These are phyloP conservation scores for Zygoascus bituminiphila DNA, from an alignment of 805 yeast species.

Conservation along the genomic window DNA sequence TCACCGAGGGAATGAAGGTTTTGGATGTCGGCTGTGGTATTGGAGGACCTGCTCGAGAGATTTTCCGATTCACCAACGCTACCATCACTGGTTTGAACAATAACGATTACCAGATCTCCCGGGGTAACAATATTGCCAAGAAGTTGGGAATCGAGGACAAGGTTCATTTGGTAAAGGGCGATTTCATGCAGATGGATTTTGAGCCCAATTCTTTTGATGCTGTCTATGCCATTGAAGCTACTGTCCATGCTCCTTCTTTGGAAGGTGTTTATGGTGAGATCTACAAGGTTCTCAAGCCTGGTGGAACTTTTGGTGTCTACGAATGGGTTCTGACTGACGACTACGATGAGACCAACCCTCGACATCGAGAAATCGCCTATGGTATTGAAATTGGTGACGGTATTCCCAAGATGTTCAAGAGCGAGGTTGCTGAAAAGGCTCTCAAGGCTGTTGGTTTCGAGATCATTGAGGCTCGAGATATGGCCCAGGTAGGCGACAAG, in stretches of 20 bases:
- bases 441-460: constrained; percentile 82
- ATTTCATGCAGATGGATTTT: constrained; percentile 98
- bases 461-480: constrained; percentile 63
- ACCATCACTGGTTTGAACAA: constrained; percentile 85
- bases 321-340: constrained; percentile 98
- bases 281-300: constrained; percentile 92
- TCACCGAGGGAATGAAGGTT: constrained; percentile 73
- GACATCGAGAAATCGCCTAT: constrained; percentile 89
- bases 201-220: constrained; percentile 87
- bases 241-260: constrained; percentile 93
- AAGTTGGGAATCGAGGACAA: constrained; percentile 58
- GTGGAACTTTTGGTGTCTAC: constrained; percentile 95
- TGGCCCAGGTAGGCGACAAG: constrained; percentile 73
- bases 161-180: constrained; percentile 87
- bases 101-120: constrained; percentile 90
- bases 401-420: constrained; percentile 91
- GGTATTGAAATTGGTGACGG: constrained; percentile 99
- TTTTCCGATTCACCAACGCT: constrained; percentile 82
- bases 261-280: constrained; percentile 95
- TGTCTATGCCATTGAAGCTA: constrained; percentile 97
- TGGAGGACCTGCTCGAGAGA: constrained; percentile 98
- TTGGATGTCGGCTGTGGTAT: constrained; percentile 99
- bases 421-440: constrained; percentile 81
- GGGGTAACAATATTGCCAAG: constrained; percentile 76
- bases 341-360: constrained; percentile 78